Percentiles rank a stretch among this genome's conserved stretches.
phyloP scores from a whole-genome alignment of 495 filamentous ascomycete genomes.

The Neurospora africana region DNA sequence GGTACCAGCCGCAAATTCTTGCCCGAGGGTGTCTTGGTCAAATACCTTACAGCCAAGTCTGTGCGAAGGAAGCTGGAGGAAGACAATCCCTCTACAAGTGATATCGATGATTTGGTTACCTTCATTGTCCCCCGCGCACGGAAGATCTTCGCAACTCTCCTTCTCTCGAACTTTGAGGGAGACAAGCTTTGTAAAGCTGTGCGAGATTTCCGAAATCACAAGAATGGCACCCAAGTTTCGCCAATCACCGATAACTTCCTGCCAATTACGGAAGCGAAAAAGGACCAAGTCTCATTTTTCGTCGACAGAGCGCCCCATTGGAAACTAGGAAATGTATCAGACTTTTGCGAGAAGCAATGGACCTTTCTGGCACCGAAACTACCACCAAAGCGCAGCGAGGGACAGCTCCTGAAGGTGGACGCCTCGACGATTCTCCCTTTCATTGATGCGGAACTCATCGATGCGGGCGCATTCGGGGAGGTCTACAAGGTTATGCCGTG shows the following conservation, averaged over 20 bases:
- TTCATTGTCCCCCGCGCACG: constrained; percentile 1
- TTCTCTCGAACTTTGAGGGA: background rate
- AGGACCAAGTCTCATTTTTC: background rate
- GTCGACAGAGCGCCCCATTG: background rate
- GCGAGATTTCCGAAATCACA: background rate
- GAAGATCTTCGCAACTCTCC: constrained; percentile 1
- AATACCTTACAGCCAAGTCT: background rate
- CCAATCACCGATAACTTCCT: background rate
- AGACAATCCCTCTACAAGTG: background rate
- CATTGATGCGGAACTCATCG: background rate
- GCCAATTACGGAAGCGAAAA: background rate
- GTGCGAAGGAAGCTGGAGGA: background rate
- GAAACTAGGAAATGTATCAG: background rate
- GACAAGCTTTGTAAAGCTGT: background rate
- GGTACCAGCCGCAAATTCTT: background rate
- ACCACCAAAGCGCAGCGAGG: background rate
- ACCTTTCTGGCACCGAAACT: background rate
- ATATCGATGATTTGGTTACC: background rate
- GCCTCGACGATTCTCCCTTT: background rate
- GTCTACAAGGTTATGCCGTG: background rate
- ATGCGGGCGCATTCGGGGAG: constrained; percentile 1
- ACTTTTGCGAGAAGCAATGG: background rate
- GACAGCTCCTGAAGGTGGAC: background rate
- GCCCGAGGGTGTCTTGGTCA: constrained; percentile 1
- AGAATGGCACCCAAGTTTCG: background rate